phyloP scores from a whole-genome alignment of 805 yeast species.

The Starmerella bombi region DNA sequence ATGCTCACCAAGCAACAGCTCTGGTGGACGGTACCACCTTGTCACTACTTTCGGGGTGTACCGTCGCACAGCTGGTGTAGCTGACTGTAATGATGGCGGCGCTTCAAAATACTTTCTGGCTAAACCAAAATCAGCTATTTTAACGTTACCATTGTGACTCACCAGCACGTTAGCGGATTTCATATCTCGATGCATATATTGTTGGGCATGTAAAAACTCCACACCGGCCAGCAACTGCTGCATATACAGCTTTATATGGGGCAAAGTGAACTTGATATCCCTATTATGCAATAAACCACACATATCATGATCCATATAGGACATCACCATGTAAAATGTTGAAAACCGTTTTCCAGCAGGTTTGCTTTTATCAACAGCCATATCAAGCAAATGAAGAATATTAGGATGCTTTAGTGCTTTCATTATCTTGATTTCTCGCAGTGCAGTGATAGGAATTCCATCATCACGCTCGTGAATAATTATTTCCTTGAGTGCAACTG shows the following conservation, averaged over 20 bases:
- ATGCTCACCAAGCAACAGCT: constrained; percentile 71
- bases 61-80: constrained; percentile 30
- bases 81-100: constrained; percentile 40
- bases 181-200: constrained; percentile 73
- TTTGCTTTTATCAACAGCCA: constrained; percentile 38
- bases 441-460: constrained; percentile 82
- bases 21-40: constrained; percentile 96
- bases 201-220: constrained; percentile 55
- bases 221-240: constrained; percentile 67
- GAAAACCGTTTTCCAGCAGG: constrained; percentile 21
- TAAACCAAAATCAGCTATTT: constrained; percentile 91
- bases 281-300: constrained; percentile 83
- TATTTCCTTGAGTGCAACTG: constrained; percentile 81
- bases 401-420: constrained; percentile 57
- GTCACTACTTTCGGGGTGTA: constrained; percentile 77
- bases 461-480: constrained; percentile 65
- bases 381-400: constrained; percentile 63
- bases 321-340: constrained; percentile 71
- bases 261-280: constrained; percentile 40
- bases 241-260: constrained; percentile 75
- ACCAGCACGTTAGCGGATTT: constrained; percentile 91
- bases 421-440: constrained; percentile 77
- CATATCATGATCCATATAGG: constrained; percentile 84
- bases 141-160: constrained; percentile 60
- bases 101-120: constrained; percentile 63